Conservation (phyloP, 1,284 basidiomycete genomes). For the Microstroma glucosiphilum region DNA sequence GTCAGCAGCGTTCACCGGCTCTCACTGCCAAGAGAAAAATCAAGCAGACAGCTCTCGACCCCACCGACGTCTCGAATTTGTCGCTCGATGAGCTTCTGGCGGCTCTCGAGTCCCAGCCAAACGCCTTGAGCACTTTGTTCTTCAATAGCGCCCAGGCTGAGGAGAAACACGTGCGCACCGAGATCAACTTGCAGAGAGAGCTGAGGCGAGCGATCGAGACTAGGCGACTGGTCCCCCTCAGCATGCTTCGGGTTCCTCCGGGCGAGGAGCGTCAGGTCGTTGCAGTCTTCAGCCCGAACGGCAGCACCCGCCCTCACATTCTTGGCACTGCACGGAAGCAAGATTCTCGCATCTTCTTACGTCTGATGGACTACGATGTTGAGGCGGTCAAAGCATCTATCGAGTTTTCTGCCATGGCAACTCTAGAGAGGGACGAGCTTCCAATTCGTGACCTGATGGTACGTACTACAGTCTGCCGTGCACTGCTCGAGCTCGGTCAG, state of each 20-base stretch:
- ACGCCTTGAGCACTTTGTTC: constrained; percentile 48
- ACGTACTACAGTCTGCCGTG: constrained; percentile 53
- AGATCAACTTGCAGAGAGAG: constrained; percentile 53
- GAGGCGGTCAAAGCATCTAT: constrained; percentile 25
- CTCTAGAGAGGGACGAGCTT: constrained; percentile 50
- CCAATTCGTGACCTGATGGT: constrained; percentile 56
- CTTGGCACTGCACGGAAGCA: constrained; percentile 53
- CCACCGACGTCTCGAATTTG: constrained; percentile 51
- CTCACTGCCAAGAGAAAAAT: constrained; percentile 46
- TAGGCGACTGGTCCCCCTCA: constrained; percentile 52
- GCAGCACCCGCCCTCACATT: constrained; percentile 54
- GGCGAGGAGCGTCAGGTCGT: constrained; percentile 51
- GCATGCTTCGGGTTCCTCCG: constrained; percentile 50
- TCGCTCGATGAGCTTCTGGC: constrained; percentile 53
- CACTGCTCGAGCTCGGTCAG: constrained; percentile 55
- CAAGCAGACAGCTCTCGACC: constrained; percentile 30
- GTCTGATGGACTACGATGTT: constrained; percentile 54
- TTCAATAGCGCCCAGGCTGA: constrained; percentile 53
- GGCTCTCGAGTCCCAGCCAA: constrained; percentile 53
- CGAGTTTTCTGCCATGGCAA: constrained; percentile 41
- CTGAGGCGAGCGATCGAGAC: constrained; percentile 51
- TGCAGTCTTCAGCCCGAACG: constrained; percentile 54
- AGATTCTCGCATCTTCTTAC: constrained; percentile 55
- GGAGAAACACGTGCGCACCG: constrained; percentile 54
- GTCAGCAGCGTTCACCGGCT: constrained; percentile 29